Base-by-base conservation (phyloP, 495 filamentous ascomycete species). In the Lophiostoma macrostomum region DNA sequence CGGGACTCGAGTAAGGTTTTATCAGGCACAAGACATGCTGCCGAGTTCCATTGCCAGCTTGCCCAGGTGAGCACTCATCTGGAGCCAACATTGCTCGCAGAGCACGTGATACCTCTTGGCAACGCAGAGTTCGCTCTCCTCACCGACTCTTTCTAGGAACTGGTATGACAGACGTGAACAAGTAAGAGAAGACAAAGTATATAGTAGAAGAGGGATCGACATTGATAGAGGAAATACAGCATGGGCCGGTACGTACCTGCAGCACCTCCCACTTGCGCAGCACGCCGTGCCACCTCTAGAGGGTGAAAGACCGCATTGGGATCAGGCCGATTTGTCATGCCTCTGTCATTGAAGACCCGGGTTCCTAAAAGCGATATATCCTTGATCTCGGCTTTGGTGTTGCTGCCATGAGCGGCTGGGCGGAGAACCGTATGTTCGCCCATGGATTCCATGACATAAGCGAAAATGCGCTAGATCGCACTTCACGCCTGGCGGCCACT, bases 61-160 rank as follows among this genome's bases (percentile, higher is more conserved):
- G n/a, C n/a, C n/a, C n/a, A n/a, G n/a, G n/a, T n/a, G n/a, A n/a
- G n/a, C n/a, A n/a, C n/a, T n/a, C n/a, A n/a, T n/a, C n/a, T n/a
- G n/a, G n/a, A n/a, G n/a, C n/a, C n/a, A n/a, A n/a, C n/a, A n/a
- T n/a, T n/a, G n/a, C n/a, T n/a, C n/a, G n/a, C n/a, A n/a, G n/a
- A n/a, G 13, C 39, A 55, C 51, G 40, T 55, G 51, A 55, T 37
- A 55, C 27, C 8, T 42, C 41, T 55, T 47, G 40, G 40, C 32
- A 16, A 11, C 8, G 23, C n/a, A 45, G 12, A n/a, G n/a, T 12
- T 12, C 19, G 20, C 16, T 20, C 38, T 19, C 24, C 16, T 20
- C 20, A 14, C 13, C 38, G 36, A 22, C 22, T 20, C 7, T 7
- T 42, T 19, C 39, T 23, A 6, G 16, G 12, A 8, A 20, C 5